phyloP scores from a whole-genome alignment of 108 stramenopile genomes.

The Stephanodiscus minutulus region DNA sequence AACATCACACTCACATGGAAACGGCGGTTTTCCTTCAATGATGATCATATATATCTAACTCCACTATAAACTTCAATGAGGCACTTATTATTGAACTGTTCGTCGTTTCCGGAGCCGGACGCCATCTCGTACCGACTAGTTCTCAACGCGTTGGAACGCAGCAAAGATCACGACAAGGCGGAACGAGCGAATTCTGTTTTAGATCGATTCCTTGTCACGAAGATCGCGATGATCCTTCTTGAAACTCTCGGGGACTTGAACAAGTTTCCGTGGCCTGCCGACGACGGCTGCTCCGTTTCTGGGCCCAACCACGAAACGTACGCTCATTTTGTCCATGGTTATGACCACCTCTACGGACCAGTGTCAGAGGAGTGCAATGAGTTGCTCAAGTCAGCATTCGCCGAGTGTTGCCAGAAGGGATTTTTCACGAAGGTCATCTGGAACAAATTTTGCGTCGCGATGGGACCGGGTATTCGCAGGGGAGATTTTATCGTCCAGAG shows the following conservation, averaged over 20 bases:
- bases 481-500: not conserved
- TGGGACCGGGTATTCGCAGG: not conserved
- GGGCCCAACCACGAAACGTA: conserved; percentile 36
- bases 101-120: conserved; percentile 23
- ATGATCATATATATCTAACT: too few species aligned
- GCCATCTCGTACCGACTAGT: conserved; percentile 33
- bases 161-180: conserved; percentile 33
- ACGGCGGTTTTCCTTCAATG: too few species aligned
- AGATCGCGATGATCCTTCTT: conserved; percentile 21
- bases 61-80: too few species aligned
- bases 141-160: conserved; percentile 42
- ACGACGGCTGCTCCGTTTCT: not conserved
- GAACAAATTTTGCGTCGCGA: conserved; percentile 36
- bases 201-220: conserved; percentile 7
- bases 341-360: conserved; percentile 27
- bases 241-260: conserved; percentile 39
- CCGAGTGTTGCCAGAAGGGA: conserved; percentile 38
- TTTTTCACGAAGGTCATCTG: conserved; percentile 28
- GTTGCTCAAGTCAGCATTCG: conserved; percentile 27
- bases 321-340: conserved; percentile 36
- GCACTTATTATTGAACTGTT: too few species aligned
- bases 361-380: conserved; percentile 13
- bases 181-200: conserved; percentile 29
- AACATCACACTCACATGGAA: too few species aligned
- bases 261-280: not conserved